Conservation (phyloP, 305 asterid genomes). For the Fraxinus albicans region DNA sequence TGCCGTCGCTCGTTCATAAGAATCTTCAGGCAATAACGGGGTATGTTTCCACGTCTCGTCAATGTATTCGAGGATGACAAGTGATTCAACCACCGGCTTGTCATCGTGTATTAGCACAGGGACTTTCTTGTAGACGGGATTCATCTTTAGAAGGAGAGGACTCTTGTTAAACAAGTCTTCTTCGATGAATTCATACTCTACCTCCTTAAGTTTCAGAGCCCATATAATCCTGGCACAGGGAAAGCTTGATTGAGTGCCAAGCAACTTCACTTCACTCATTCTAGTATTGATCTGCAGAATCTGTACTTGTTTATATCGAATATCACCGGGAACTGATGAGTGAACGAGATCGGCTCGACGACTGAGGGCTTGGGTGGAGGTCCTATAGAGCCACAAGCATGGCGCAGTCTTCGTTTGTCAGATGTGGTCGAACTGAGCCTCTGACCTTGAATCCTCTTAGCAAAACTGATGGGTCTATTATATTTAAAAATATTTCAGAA, state of each 20-base stretch:
- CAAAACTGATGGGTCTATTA: no score
- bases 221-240: conserved; percentile 27
- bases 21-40: conserved; percentile 25
- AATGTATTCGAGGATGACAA: conserved; percentile 29
- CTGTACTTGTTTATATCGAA: background rate
- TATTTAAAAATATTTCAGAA: no score
- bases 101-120: conserved; percentile 27
- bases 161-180: conserved; percentile 31
- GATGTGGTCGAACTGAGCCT: background rate
- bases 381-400: no score
- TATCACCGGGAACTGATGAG: background rate
- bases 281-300: background rate
- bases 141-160: conserved; percentile 28
- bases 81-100: conserved; percentile 24
- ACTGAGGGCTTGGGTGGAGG: no score
- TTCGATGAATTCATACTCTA: conserved; percentile 24
- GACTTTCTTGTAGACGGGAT: conserved; percentile 33
- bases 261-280: conserved; percentile 30
- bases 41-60: conserved; percentile 22
- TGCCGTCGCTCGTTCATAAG: conserved; percentile 27
- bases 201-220: conserved; percentile 33
- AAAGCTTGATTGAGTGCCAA: conserved; percentile 24
- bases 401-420: no score
- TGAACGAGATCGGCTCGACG: background rate
- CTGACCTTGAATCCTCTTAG: background rate